A percentile compares a stretch with the other conserved stretches of the same genome.
These are phyloP conservation scores for Fusarium nisikadoi DNA, from an alignment of 2,329 filamentous ascomycete genomes.

Conservation along the genomic window DNA sequence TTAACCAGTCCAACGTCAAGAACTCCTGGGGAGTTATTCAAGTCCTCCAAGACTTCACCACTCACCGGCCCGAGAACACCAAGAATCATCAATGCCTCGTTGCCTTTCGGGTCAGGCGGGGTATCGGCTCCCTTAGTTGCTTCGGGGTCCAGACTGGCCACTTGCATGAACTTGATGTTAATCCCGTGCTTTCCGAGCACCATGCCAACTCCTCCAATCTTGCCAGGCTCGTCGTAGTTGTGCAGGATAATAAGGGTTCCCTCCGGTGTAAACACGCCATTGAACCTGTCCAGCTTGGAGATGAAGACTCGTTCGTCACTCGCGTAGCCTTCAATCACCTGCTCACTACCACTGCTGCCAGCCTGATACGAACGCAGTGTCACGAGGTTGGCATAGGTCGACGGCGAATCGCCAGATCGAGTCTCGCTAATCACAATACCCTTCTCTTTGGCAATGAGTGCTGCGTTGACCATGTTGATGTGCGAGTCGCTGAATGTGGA, in stretches of 20 bases:
- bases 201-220: conserved; percentile 82
- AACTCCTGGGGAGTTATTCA: conserved; percentile 63
- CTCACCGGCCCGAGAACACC: conserved; percentile 75
- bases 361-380: conserved; percentile 68
- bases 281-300: conserved; percentile 77
- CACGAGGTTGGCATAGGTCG: conserved; percentile 76
- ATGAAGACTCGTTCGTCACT: conserved; percentile 74
- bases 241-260: conserved; percentile 81
- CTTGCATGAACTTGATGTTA: conserved; percentile 85
- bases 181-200: conserved; percentile 75
- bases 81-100: conserved; percentile 85
- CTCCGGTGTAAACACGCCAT: conserved; percentile 76
- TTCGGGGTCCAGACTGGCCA: conserved; percentile 62
- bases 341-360: conserved; percentile 47
- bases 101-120: conserved; percentile 50
- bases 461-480: conserved; percentile 86
- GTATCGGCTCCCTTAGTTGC: conserved; percentile 38
- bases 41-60: conserved; percentile 62
- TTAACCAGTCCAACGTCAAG: conserved; percentile 65
- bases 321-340: conserved; percentile 73
- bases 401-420: conserved; percentile 70
- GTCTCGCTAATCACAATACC: conserved; percentile 82
- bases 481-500: conserved; percentile 74
- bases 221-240: conserved; percentile 84
- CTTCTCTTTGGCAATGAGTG: conserved; percentile 78